Base-by-base conservation (phyloP, 2,329 filamentous ascomycete species). In the Zymoseptoria tritici region DNA sequence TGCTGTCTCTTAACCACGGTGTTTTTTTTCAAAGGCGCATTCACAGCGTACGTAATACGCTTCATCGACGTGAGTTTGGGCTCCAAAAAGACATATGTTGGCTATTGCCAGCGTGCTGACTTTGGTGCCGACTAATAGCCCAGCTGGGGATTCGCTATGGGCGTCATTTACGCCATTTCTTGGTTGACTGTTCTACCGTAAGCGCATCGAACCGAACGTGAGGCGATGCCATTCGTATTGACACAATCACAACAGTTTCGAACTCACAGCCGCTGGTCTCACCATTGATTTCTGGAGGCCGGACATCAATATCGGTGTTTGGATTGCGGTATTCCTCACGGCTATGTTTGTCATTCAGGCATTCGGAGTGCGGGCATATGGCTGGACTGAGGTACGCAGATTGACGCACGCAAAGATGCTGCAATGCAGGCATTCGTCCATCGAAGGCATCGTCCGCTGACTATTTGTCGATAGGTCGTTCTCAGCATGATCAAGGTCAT, bases 61-160 rank as follows among this genome's bases (percentile, higher is more conserved):
- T 70, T 76, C 55, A 65, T 77, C 54, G 74, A 76, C 57, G 73
- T 74, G 8, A 68, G 63, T 4, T 67, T 64, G 66, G 70, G 71
- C 13, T 71, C 71, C 26, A 68, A 24, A 24, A 24, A 24, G 22
- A 5, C 22, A 24, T 4, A 24, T 24, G 22, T 24, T 24, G 22
- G 5, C 3, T 24, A 24, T 24, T 70, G 11, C 65, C 66, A 20
- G 68, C 66, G 22, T 49, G 46, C 2, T 49, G 19, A 20, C 19
- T 20, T 6, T 1, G 9, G 4, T 49, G 4, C 13, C 19, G 9
- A 49, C 19, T 6, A 4, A 20, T 7, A 49, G 19, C 46, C 13
- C 4, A 16, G 46, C 19, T 49, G 19, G 19, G 13, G 46, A 4
- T 49, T 20, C 46, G 13, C 46, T 20, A 16, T 16, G 49, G 49